Conservation (phyloP, 2,329 filamentous ascomycete species). For the Huntiella savannae region DNA sequence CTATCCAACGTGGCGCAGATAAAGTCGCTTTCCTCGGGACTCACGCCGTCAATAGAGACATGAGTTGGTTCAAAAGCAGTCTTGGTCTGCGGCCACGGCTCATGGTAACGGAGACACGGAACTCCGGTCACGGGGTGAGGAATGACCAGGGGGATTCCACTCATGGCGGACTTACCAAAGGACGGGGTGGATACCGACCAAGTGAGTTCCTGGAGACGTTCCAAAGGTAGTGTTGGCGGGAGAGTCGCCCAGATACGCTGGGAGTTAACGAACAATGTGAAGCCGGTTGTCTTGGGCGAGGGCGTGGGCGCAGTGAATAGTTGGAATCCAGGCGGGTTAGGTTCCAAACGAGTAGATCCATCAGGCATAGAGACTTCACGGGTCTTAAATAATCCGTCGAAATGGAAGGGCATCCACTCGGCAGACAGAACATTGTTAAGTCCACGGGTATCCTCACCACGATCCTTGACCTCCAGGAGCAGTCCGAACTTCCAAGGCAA, state of each 20-base stretch:
- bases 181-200: conserved; percentile 31
- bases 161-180: conserved; percentile 26
- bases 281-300: conserved; percentile 31
- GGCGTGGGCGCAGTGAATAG: conserved; percentile 29
- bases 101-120: conserved; percentile 34
- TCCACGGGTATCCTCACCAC: conserved; percentile 21
- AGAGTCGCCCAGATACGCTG: conserved; percentile 29
- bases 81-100: conserved; percentile 33
- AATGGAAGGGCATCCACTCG: conserved; percentile 39
- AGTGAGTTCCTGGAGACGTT: conserved; percentile 21
- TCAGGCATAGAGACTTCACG: conserved; percentile 21
- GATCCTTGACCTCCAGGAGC: conserved; percentile 31
- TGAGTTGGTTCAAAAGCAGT: conserved; percentile 29
- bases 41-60: conserved; percentile 22
- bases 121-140: conserved; percentile 25
- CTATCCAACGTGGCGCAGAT: conserved; percentile 17
- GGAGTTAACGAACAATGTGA: conserved; percentile 34
- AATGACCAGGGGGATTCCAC: conserved; percentile 24
- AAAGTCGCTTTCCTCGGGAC: conserved; percentile 16
- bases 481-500: conserved; percentile 34
- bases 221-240: conserved; percentile 19
- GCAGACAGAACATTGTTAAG: conserved; percentile 32
- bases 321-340: conserved; percentile 31
- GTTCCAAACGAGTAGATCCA: conserved; percentile 23
- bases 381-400: conserved; percentile 37